Evolutionary conservation across 1,284 basidiomycete genomes (phyloP).

Genomic region (Vanrija sp.): DNA sequence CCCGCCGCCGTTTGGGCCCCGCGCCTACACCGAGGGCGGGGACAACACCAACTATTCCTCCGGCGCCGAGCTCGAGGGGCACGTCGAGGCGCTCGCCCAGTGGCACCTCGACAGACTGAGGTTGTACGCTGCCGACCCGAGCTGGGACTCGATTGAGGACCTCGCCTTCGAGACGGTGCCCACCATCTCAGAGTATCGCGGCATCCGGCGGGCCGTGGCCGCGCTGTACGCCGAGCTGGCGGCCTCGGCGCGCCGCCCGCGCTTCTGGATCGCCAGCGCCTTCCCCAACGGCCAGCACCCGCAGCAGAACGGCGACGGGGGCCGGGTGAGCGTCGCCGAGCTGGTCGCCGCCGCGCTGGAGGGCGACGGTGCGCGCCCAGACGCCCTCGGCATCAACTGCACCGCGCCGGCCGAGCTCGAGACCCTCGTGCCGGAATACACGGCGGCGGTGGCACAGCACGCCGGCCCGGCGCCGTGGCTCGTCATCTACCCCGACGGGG

Average conservation of each 20-base stretch:
- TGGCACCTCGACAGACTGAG: conserved; percentile 67
- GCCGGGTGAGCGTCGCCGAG: conserved; percentile 41
- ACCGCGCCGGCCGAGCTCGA: conserved; percentile 52
- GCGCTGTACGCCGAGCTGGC: conserved; percentile 40
- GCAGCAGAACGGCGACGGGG: conserved; percentile 3
- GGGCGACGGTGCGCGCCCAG: conserved; percentile 36
- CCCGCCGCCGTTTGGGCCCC: conserved; percentile 68
- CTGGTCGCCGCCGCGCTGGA: conserved; percentile 46
- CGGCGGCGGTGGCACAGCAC: neutral
- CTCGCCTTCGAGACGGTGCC: conserved; percentile 79
- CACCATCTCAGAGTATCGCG: conserved; percentile 61
- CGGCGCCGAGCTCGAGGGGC: conserved; percentile 1
- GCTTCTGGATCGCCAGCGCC: conserved; percentile 73
- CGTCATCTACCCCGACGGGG: conserved; percentile 70
- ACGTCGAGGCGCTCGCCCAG: conserved; percentile 54
- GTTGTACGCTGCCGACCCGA: conserved; percentile 53
- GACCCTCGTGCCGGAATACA: conserved; percentile 43
- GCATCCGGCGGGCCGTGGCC: conserved; percentile 62
- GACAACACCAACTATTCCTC: conserved; percentile 2
- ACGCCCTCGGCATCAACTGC: conserved; percentile 69
- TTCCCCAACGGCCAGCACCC: conserved; percentile 53
- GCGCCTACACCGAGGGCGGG: neutral
- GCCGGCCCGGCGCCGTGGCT: conserved; percentile 53
- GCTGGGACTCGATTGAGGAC: conserved; percentile 61
- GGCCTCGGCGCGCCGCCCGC: conserved; percentile 49